These are phyloP conservation scores for Corynespora cassiicola DNA, from an alignment of 2,329 filamentous ascomycete species.

Conservation along the genomic window DNA sequence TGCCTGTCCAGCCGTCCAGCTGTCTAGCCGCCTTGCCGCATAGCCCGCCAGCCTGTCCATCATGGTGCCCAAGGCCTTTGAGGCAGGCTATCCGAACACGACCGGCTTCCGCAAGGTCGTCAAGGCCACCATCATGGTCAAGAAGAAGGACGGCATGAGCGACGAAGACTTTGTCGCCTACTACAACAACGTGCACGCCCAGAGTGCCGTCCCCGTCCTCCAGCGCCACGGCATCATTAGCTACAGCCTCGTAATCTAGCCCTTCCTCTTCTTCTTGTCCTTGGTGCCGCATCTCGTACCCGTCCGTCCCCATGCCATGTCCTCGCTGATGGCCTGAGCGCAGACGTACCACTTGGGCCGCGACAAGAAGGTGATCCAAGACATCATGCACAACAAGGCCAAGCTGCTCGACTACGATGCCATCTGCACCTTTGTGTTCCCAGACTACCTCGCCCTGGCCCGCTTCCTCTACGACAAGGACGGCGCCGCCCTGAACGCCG, in stretches of 20 bases:
- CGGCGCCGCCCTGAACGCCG: constrained; percentile 45
- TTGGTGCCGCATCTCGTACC: too few relatives aligned
- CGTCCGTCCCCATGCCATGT: too few relatives aligned
- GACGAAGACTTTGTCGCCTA: constrained; percentile 53
- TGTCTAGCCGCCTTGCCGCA: background rate
- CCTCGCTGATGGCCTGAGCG: constrained; percentile 11
- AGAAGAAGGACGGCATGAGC: constrained; percentile 54
- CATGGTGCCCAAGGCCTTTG: constrained; percentile 52
- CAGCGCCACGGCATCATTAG: constrained; percentile 52
- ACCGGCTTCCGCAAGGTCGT: constrained; percentile 55
- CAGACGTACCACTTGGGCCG: constrained; percentile 54
- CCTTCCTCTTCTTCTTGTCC: too few relatives aligned
- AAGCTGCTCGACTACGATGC: constrained; percentile 54
- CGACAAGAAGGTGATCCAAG: constrained; percentile 51
- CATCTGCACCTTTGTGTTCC: constrained; percentile 57
- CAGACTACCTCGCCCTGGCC: constrained; percentile 53
- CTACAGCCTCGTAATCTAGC: constrained; percentile 51
- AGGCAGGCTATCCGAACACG: constrained; percentile 53
- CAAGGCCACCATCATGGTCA: constrained; percentile 54
- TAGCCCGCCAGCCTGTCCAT: constrained; percentile 23
- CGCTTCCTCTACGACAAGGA: constrained; percentile 55
- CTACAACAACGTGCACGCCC: constrained; percentile 54
- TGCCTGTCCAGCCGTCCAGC: too few relatives aligned
- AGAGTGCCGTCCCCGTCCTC: constrained; percentile 52
- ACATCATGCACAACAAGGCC: constrained; percentile 54